Evolutionary conservation across 805 yeast genomes (phyloP).

Genomic region (Yamadazyma kitorensis): DNA sequence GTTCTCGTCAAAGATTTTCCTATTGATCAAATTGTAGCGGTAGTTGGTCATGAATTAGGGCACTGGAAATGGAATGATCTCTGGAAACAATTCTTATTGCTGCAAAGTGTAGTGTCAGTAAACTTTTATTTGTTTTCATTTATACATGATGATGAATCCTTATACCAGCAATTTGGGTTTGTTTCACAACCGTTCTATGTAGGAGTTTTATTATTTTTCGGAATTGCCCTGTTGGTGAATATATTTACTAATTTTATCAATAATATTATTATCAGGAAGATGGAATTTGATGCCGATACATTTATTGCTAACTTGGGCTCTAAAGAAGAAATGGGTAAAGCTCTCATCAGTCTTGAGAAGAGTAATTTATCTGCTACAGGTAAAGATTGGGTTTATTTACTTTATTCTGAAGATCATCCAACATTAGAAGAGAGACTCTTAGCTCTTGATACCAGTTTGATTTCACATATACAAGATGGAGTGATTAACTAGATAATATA

Average conservation of each 20-base stretch:
- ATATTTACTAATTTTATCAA: not conserved
- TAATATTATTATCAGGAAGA: slow-evolving; percentile 3
- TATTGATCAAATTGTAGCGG: slow-evolving; percentile 49
- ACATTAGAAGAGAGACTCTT: slow-evolving; percentile 6
- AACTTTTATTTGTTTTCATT: slow-evolving; percentile 7
- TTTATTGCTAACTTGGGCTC: slow-evolving; percentile 6
- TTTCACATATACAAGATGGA: too few relatives aligned
- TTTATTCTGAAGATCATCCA: slow-evolving; percentile 7
- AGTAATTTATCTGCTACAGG: slow-evolving; percentile 6
- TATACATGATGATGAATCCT: not conserved
- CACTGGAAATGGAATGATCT: slow-evolving; percentile 4
- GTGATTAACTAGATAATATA: too few relatives aligned
- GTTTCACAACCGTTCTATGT: slow-evolving; percentile 3
- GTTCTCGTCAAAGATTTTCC: slow-evolving; percentile 79
- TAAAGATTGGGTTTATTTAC: slow-evolving; percentile 8
- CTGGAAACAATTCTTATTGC: not conserved
- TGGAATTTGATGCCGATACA: slow-evolving; percentile 8
- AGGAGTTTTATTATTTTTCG: slow-evolving; percentile 4
- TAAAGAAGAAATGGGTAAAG: slow-evolving; percentile 1
- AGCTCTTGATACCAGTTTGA: slow-evolving; percentile 2
- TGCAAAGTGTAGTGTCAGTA: not conserved
- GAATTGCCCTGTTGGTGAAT: not conserved
- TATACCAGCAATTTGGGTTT: slow-evolving; percentile 8
- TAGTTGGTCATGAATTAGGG: slow-evolving; percentile 6
- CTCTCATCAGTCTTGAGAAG: slow-evolving; percentile 5